These are phyloP conservation scores for Lophiotrema nucula DNA, from an alignment of 495 filamentous ascomycete genomes.

Conservation along the genomic window DNA sequence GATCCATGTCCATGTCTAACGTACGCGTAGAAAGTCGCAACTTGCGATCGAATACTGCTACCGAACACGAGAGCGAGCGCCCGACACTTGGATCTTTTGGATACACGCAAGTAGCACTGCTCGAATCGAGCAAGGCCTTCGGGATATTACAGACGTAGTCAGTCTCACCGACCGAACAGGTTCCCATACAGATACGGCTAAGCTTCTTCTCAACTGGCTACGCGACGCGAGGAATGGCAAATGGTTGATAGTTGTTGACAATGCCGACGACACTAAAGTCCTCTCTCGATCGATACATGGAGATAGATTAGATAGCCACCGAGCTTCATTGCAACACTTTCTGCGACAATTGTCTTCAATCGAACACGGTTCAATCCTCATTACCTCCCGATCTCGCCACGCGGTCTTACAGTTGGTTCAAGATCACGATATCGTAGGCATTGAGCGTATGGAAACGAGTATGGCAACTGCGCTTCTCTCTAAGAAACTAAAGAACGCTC, in stretches of 20 bases:
- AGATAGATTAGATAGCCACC: background rate
- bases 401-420: slow-evolving; percentile 37
- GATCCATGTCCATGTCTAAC: background rate
- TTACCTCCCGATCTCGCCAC: slow-evolving; percentile 1
- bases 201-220: slow-evolving; percentile 44
- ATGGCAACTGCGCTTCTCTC: slow-evolving; percentile 42
- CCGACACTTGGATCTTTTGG: slow-evolving; percentile 32
- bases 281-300: slow-evolving; percentile 29
- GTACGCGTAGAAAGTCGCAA: slow-evolving; percentile 50
- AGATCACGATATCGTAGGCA: slow-evolving; percentile 40
- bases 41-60: slow-evolving; percentile 53
- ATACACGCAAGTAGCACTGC: slow-evolving; percentile 33
- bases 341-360: slow-evolving; percentile 3
- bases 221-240: slow-evolving; percentile 36
- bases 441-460: slow-evolving; percentile 39
- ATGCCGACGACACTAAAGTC: slow-evolving; percentile 48
- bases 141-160: slow-evolving; percentile 28
- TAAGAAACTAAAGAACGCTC: slow-evolving; percentile 49
- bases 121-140: slow-evolving; percentile 31
- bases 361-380: slow-evolving; percentile 11
- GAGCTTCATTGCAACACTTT: background rate
- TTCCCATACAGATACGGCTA: slow-evolving; percentile 37
- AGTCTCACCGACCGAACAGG: slow-evolving; percentile 31
- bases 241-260: slow-evolving; percentile 55
- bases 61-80: slow-evolving; percentile 34